A percentile compares a stretch with the other conserved stretches of the same genome.
Evolutionary conservation across 2,329 filamentous ascomycete species (phyloP).

Genomic region (Amauroascus niger): DNA sequence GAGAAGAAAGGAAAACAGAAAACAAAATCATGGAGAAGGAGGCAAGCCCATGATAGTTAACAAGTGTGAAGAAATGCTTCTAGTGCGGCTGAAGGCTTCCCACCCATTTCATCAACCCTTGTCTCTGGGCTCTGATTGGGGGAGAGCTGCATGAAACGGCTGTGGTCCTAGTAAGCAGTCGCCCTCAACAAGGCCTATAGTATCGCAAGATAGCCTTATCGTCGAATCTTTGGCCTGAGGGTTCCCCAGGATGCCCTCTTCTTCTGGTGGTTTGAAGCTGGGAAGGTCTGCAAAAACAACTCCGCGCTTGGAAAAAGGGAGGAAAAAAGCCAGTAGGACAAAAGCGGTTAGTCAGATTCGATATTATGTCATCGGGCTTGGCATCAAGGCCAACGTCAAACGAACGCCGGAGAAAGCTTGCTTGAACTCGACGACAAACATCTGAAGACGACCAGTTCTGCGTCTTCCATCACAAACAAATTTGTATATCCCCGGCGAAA

Average conservation of each 20-base stretch:
- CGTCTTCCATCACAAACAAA: too few species aligned
- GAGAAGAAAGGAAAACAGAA: not conserved
- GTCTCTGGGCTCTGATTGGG: constrained; percentile 1
- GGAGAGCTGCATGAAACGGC: not conserved
- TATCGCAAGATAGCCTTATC: not conserved
- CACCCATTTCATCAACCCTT: constrained; percentile 2
- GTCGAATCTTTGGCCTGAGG: not conserved
- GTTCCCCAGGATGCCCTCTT: not conserved
- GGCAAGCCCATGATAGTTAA: not conserved
- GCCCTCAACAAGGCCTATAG: not conserved
- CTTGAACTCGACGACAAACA: not conserved
- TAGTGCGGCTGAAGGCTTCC: constrained; percentile 4
- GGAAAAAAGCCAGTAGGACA: not conserved
- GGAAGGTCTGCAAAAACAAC: too few species aligned
- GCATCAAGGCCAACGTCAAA: constrained; percentile 1
- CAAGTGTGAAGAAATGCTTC: not conserved
- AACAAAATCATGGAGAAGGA: not conserved
- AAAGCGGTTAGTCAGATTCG: not conserved
- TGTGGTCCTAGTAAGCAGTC: not conserved
- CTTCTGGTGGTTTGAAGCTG: not conserved
- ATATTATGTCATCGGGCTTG: not conserved
- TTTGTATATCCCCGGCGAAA: too few species aligned
- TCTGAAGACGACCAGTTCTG: too few species aligned
- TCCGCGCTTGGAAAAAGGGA: too few species aligned
- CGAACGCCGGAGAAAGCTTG: not conserved